Evolutionary conservation across 1,284 basidiomycete species (phyloP).

Genomic region (Cutaneotrichosporon sp.): DNA sequence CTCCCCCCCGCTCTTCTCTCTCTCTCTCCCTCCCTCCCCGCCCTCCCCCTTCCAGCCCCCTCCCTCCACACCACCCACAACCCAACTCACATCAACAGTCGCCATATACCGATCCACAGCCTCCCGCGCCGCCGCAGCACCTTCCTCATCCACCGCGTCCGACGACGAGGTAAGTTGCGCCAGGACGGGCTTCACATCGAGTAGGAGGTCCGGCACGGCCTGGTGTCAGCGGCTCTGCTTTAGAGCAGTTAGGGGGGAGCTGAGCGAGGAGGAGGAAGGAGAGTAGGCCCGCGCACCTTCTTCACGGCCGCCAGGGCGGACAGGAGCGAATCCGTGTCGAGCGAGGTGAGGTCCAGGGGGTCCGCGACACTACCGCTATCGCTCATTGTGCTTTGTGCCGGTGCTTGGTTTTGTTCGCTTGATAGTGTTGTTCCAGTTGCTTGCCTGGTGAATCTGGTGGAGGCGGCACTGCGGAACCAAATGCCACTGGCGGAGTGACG

Average conservation of each 20-base stretch:
- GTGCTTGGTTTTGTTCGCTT: too few species aligned
- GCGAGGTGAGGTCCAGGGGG: slow-evolving; percentile 40
- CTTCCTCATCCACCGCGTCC: slow-evolving; percentile 27
- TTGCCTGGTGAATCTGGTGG: neutral
- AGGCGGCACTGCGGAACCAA: neutral
- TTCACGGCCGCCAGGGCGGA: slow-evolving; percentile 42
- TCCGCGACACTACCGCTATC: slow-evolving; percentile 12
- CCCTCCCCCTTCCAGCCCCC: too few species aligned
- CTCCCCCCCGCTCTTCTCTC: neutral
- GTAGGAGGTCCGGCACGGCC: slow-evolving; percentile 44
- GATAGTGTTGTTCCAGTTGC: too few species aligned
- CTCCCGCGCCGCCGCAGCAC: slow-evolving; percentile 31
- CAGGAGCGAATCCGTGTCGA: slow-evolving; percentile 45
- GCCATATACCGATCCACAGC: slow-evolving; percentile 43
- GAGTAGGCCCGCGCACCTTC: slow-evolving; percentile 26
- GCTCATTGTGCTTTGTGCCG: neutral
- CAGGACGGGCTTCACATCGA: slow-evolving; percentile 44
- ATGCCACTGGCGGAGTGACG: neutral
- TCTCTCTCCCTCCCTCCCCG: neutral
- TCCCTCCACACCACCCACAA: too few species aligned
- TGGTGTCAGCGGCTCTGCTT: slow-evolving; percentile 13
- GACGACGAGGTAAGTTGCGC: slow-evolving; percentile 32
- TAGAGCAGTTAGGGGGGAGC: neutral
- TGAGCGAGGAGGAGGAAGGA: neutral
- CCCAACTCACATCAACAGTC: slow-evolving; percentile 42